phyloP scores from a whole-genome alignment of 1,284 basidiomycete genomes.

The Papiliotrema flavescens region DNA sequence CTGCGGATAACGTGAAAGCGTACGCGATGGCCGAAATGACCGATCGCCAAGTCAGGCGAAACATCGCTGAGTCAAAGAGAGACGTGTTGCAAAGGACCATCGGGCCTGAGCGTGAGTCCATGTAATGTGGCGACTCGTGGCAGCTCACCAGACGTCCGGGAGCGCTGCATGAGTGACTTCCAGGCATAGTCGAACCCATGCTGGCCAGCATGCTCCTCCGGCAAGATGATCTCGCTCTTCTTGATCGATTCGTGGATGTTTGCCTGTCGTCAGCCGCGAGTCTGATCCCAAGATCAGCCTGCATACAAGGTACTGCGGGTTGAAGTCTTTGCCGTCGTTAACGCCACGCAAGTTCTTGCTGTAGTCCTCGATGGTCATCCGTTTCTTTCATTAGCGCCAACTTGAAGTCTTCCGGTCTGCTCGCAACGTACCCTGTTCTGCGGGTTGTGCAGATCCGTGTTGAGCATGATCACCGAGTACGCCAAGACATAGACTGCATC shows the following conservation, averaged over 20 bases:
- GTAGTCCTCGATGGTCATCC: constrained; percentile 96
- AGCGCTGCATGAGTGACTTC: constrained; percentile 87
- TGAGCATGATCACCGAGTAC: constrained; percentile 97
- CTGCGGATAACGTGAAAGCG: constrained; percentile 84
- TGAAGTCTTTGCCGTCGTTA: constrained; percentile 82
- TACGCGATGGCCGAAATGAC: constrained; percentile 86
- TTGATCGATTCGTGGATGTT: constrained; percentile 91
- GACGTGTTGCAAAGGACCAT: constrained; percentile 75
- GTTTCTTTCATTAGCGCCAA: constrained; percentile 59
- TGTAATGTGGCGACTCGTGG: no score
- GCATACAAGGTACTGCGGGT: constrained; percentile 68
- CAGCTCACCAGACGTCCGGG: constrained; percentile 67
- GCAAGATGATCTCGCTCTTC: constrained; percentile 93
- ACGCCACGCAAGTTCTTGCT: constrained; percentile 87
- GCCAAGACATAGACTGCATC: constrained; percentile 94
- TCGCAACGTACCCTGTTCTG: constrained; percentile 69
- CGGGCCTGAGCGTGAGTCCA: constrained; percentile 55
- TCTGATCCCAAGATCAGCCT: background rate
- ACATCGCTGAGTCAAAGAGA: constrained; percentile 87
- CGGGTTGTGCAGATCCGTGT: constrained; percentile 97
- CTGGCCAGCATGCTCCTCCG: constrained; percentile 95
- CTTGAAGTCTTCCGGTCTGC: background rate
- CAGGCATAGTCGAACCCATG: constrained; percentile 98
- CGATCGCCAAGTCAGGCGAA: constrained; percentile 84
- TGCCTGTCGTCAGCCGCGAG: constrained; percentile 32